These are phyloP conservation scores for Chytriomyces confervae DNA, from an alignment of 192 early-diverging fungal genomes.

Conservation along the genomic window DNA sequence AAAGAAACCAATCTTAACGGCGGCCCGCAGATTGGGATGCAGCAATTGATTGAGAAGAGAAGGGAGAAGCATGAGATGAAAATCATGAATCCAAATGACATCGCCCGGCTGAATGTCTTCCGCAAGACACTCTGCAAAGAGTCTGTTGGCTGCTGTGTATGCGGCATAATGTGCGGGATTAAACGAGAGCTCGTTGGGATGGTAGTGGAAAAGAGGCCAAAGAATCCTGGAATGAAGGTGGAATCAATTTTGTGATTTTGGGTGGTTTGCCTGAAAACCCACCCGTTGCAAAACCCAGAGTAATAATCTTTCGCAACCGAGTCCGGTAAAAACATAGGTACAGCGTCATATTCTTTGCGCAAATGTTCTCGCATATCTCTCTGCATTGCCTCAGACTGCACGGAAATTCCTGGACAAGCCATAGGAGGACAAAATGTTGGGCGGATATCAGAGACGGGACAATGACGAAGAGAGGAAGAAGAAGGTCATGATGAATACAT, in stretches of 20 bases:
- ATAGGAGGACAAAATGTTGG: not conserved
- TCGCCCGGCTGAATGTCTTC: slow-evolving; percentile 84
- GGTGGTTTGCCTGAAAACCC: not conserved
- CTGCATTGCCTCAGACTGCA: slow-evolving; percentile 60
- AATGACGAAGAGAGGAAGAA: not conserved
- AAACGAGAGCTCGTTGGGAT: slow-evolving; percentile 97
- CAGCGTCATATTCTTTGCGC: slow-evolving; percentile 79
- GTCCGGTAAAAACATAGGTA: slow-evolving; percentile 94
- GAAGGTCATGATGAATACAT: slow-evolving; percentile 14
- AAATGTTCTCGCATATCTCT: slow-evolving; percentile 69
- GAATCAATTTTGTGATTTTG: not conserved
- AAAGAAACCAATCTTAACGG: slow-evolving; percentile 98
- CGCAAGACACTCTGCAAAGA: slow-evolving; percentile 92
- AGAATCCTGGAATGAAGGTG: slow-evolving; percentile 76
- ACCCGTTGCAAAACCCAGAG: slow-evolving; percentile 96
- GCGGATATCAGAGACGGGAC: not conserved
- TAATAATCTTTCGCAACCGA: slow-evolving; percentile 95
- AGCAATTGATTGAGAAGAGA: slow-evolving; percentile 74
- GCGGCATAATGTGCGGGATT: slow-evolving; percentile 93
- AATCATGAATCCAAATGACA: slow-evolving; percentile 75
- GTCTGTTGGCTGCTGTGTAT: slow-evolving; percentile 87
- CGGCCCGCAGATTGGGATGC: slow-evolving; percentile 53
- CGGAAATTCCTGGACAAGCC: slow-evolving; percentile 28
- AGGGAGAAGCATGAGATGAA: slow-evolving; percentile 98
- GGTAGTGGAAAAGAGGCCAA: slow-evolving; percentile 99